These are phyloP conservation scores for Cystobasidium onofrii DNA, from an alignment of 768 basidiomycete genomes.

Conservation along the genomic window DNA sequence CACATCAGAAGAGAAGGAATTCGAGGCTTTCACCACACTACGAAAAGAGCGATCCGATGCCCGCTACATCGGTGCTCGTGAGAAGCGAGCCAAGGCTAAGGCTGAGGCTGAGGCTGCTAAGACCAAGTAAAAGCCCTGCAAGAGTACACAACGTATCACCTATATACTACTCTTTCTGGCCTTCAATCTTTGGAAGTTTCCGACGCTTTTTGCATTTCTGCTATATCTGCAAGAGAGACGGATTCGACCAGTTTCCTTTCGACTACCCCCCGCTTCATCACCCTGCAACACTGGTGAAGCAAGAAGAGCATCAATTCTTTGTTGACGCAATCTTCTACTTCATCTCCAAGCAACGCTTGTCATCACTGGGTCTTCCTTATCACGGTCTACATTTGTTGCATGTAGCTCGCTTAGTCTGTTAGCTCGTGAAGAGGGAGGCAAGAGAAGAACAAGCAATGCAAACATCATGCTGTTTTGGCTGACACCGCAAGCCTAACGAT, in stretches of 20 bases:
- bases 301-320: background rate
- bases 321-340: background rate
- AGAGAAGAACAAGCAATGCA: background rate
- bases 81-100: constrained; percentile 76
- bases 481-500: too few species aligned
- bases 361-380: background rate
- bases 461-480: background rate
- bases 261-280: background rate
- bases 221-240: background rate
- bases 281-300: background rate
- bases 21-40: constrained; percentile 80
- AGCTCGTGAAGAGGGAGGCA: background rate
- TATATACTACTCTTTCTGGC: background rate
- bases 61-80: constrained; percentile 78
- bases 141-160: background rate
- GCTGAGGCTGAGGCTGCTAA: constrained; percentile 87
- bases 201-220: background rate
- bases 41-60: constrained; percentile 72
- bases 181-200: background rate
- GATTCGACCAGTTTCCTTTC: background rate
- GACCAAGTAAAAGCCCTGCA: constrained; percentile 36
- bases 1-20: constrained; percentile 76
- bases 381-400: background rate
- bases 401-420: background rate
- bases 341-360: background rate